These are phyloP conservation scores for Colletotrichum sp. DNA, from an alignment of 2,329 filamentous ascomycete genomes.

Conservation along the genomic window DNA sequence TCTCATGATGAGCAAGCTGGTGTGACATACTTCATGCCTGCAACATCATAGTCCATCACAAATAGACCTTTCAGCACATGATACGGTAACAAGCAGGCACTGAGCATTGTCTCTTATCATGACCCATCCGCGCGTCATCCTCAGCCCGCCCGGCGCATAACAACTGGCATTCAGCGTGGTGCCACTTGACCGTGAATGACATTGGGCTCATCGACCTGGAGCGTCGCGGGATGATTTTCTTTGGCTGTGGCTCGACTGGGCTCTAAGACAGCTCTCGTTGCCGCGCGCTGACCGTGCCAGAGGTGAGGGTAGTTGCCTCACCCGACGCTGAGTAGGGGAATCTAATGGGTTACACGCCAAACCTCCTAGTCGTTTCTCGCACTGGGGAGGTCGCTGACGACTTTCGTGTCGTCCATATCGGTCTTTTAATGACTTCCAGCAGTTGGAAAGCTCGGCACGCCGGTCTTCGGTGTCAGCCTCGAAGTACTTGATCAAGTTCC, in stretches of 20 bases:
- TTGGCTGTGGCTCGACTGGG: neutral
- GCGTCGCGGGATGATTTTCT: neutral
- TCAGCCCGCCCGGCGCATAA: neutral
- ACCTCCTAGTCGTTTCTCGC: neutral
- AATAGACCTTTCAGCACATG: neutral
- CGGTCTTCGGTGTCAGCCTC: too few species aligned
- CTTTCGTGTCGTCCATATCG: too few species aligned
- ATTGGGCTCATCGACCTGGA: neutral
- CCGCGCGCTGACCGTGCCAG: neutral
- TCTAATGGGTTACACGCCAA: neutral
- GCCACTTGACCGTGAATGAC: neutral
- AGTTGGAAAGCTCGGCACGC: too few species aligned
- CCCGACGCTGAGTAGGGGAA: neutral
- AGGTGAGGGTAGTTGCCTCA: neutral
- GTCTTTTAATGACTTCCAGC: too few species aligned
- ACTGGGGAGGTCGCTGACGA: too few species aligned
- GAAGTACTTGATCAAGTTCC: too few species aligned
- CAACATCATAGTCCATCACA: neutral
- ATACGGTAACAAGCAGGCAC: neutral
- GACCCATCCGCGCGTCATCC: neutral
- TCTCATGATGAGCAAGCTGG: neutral
- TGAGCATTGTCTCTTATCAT: neutral
- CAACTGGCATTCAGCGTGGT: neutral
- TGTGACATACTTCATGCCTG: neutral
- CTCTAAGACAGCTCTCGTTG: neutral